Evolutionary conservation across 73 alveolate genomes (phyloP).

Genomic region (Paramecium pentaurelia): DNA sequence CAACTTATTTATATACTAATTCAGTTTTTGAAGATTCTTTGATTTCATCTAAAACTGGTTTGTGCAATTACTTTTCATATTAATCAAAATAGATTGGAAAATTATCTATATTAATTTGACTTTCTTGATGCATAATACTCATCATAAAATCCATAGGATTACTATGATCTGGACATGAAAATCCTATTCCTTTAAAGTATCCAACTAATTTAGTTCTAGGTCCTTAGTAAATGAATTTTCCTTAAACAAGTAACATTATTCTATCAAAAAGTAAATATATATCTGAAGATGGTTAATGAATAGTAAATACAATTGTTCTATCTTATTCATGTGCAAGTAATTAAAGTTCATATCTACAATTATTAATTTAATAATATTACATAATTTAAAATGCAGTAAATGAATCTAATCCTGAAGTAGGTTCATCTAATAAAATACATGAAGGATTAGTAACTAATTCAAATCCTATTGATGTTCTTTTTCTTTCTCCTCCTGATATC

Average conservation of each 20-base stretch:
- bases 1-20: not conserved
- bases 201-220: conserved; percentile 58
- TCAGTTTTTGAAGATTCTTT: not conserved
- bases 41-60: not conserved
- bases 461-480: conserved; percentile 93
- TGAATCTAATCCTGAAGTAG: conserved; percentile 92
- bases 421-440: conserved; percentile 89
- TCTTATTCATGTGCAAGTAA: conserved; percentile 30
- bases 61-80: not conserved
- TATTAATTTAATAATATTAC: not conserved
- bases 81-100: conserved; percentile 12
- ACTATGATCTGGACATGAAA: conserved; percentile 66
- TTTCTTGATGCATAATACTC: conserved; percentile 51
- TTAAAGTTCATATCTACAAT: conserved; percentile 13
- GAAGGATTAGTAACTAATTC: conserved; percentile 94
- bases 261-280: conserved; percentile 50
- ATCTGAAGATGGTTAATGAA: conserved; percentile 80
- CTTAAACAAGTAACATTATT: conserved; percentile 63
- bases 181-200: conserved; percentile 72
- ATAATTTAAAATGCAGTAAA: conserved; percentile 72
- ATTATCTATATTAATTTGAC: not conserved
- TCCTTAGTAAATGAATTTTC: conserved; percentile 68
- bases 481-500: conserved; percentile 96
- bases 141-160: conserved; percentile 86
- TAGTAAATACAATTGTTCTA: conserved; percentile 70